phyloP scores from a whole-genome alignment of 345 rosid species.

The Eucalyptus tenuipes region DNA sequence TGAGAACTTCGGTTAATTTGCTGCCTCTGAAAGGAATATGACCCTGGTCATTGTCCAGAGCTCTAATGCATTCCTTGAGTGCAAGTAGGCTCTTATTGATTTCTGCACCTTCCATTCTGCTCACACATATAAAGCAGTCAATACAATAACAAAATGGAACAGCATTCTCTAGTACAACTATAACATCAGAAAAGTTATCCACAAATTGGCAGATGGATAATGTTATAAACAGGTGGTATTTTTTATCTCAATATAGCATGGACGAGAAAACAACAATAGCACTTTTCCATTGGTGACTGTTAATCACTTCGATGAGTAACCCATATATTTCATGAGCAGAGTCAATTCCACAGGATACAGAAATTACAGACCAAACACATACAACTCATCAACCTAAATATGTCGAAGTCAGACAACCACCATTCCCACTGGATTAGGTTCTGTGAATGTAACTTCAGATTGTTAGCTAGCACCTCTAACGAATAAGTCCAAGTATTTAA shows the following conservation, averaged over 20 bases:
- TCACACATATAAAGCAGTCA: neutral
- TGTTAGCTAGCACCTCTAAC: neutral
- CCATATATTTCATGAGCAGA: neutral
- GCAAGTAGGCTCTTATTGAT: constrained; percentile 98
- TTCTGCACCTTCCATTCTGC: constrained; percentile 99
- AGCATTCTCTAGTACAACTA: neutral
- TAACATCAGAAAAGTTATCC: neutral
- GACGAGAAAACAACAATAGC: neutral
- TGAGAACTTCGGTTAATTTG: constrained; percentile 92
- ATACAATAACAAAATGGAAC: neutral
- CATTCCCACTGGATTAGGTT: neutral
- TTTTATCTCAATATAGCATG: neutral
- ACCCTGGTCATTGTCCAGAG: constrained; percentile 98
- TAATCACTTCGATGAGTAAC: neutral
- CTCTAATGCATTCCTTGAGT: constrained; percentile 94
- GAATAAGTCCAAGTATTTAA: neutral
- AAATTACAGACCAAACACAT: neutral
- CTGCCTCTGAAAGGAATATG: constrained; percentile 99
- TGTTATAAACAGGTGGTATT: neutral
- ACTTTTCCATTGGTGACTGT: neutral
- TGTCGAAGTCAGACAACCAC: neutral
- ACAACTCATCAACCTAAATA: neutral
- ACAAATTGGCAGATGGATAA: neutral
- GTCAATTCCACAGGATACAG: neutral
- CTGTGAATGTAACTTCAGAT: neutral